Evolutionary conservation across 164 flowering plant species (phyloP).

Genomic region (Pachysandra terminalis): DNA sequence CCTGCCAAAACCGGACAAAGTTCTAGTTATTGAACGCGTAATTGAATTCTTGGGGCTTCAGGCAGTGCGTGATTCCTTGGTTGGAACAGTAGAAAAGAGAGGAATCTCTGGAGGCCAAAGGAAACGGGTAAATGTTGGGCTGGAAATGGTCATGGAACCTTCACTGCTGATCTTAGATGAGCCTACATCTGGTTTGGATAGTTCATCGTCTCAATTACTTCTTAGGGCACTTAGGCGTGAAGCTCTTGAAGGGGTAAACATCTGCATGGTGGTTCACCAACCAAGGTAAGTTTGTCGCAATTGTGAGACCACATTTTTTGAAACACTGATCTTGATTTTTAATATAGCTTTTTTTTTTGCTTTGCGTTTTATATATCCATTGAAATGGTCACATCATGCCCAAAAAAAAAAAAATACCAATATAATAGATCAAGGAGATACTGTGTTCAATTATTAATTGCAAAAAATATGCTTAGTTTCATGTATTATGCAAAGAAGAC

Average conservation of each 20-base stretch:
- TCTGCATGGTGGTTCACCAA: conserved; percentile 96
- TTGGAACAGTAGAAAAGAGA: conserved; percentile 96
- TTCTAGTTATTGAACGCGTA: conserved; percentile 89
- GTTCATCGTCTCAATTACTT: conserved; percentile 89
- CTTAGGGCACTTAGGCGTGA: conserved; percentile 94
- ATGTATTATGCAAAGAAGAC: background rate
- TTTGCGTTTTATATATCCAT: background rate
- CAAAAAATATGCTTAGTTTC: background rate
- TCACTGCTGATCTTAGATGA: conserved; percentile 92
- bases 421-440: no score
- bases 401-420: background rate
- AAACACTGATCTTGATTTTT: background rate
- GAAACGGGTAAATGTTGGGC: conserved; percentile 94
- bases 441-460: background rate
- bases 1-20: conserved; percentile 77
- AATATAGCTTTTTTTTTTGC: background rate
- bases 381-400: background rate
- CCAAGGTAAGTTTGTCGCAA: conserved; percentile 57
- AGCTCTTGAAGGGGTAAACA: conserved; percentile 97
- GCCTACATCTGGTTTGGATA: conserved; percentile 95
- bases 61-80: conserved; percentile 75
- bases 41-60: conserved; percentile 90
- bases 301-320: background rate
- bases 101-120: conserved; percentile 99
- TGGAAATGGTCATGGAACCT: conserved; percentile 99